phyloP scores from a whole-genome alignment of 2,329 filamentous ascomycete species.

The Hypomyces rosellus region DNA sequence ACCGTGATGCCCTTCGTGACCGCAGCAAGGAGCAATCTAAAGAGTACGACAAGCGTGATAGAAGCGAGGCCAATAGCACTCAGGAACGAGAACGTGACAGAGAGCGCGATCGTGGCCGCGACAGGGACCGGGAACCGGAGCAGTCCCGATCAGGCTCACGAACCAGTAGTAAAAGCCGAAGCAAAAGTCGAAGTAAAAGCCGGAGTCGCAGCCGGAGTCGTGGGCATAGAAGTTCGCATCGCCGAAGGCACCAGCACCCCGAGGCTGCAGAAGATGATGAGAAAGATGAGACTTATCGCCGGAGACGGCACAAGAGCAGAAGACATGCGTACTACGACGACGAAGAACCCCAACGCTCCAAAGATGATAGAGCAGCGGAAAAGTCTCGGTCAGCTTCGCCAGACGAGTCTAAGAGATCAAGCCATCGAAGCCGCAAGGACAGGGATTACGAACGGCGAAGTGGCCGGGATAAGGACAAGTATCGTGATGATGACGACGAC shows the following conservation, averaged over 20 bases:
- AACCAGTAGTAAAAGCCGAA: constrained; percentile 25
- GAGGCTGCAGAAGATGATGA: constrained; percentile 43
- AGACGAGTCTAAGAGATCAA: constrained; percentile 49
- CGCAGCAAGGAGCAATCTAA: constrained; percentile 28
- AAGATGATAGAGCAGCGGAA: constrained; percentile 40
- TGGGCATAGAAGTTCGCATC: constrained; percentile 41
- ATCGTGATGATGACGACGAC: constrained; percentile 42
- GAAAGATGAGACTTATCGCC: constrained; percentile 40
- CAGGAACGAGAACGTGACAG: constrained; percentile 8
- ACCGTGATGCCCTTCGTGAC: constrained; percentile 27
- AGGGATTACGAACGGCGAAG: constrained; percentile 37
- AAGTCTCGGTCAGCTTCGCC: constrained; percentile 61
- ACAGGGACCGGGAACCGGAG: constrained; percentile 16
- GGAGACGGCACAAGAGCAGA: constrained; percentile 43
- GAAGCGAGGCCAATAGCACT: constrained; percentile 16
- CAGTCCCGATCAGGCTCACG: constrained; percentile 30
- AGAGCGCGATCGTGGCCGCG: constrained; percentile 14
- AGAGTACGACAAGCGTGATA: constrained; percentile 21
- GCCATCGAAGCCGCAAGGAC: constrained; percentile 57
- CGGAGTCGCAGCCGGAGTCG: constrained; percentile 33
- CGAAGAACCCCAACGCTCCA: constrained; percentile 37
- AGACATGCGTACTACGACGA: constrained; percentile 36
- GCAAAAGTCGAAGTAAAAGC: constrained; percentile 20
- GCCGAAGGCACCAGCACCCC: constrained; percentile 51
- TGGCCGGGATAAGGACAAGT: constrained; percentile 39